phyloP scores from a whole-genome alignment of 768 basidiomycete genomes.

The Trametes gibbosa region DNA sequence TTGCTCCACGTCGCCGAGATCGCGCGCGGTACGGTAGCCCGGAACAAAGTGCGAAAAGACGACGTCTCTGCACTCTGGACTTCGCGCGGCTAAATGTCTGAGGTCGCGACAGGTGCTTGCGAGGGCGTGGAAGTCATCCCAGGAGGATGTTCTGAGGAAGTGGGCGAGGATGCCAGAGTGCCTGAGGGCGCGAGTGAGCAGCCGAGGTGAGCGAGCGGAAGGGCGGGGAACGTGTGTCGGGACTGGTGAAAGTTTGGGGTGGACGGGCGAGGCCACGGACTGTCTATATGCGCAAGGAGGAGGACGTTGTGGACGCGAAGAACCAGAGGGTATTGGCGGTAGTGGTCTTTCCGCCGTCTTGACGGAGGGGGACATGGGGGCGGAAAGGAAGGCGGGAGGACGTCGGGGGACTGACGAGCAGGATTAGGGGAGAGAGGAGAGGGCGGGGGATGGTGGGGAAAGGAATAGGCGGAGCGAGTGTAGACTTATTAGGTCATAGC shows the following conservation, averaged over 20 bases:
- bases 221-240: constrained; percentile 3
- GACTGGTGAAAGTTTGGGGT: neutral
- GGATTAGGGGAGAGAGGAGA: neutral
- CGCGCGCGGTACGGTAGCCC: constrained; percentile 48
- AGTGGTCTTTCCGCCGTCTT: constrained; percentile 21
- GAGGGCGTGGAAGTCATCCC: constrained; percentile 42
- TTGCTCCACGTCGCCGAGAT: constrained; percentile 37
- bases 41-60: constrained; percentile 54
- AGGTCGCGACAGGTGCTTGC: constrained; percentile 35
- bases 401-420: neutral
- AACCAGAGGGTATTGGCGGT: constrained; percentile 17
- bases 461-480: constrained; percentile 1
- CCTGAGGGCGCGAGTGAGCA: constrained; percentile 2
- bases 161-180: constrained; percentile 23
- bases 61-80: constrained; percentile 34
- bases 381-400: neutral
- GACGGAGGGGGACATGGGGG: constrained; percentile 15
- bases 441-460: neutral
- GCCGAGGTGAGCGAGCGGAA: constrained; percentile 1
- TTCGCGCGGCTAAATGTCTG: constrained; percentile 31
- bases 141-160: constrained; percentile 34
- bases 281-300: neutral
- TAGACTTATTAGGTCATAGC: constrained; percentile 6
- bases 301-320: neutral
- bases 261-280: neutral